Base-by-base conservation (phyloP, 2,329 filamentous ascomycete species). In the Fusarium sp. region DNA sequence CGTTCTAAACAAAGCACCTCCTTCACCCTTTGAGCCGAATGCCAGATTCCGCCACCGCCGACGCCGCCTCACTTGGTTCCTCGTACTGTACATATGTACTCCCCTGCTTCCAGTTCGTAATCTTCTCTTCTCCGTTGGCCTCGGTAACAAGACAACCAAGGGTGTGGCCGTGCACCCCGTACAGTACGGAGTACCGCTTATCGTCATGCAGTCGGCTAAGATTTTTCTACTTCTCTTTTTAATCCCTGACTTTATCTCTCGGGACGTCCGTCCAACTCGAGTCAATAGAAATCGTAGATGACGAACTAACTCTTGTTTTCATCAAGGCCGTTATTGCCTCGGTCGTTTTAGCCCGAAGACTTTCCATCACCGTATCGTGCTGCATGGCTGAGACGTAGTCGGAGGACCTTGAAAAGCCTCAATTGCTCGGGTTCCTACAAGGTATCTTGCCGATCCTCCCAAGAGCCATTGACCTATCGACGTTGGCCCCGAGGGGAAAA, bases 1-100 rank as follows among this genome's bases (percentile, higher is more conserved):
- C 63, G 65, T 57, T 59, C 56, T 57, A 47, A 38, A 50, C 50
- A 68, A 32, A 67, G 63, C 66, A 47, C 22, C 43, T 47, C 43
- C 22, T 22, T 57, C 52, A 69, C 72, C 76, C 72, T 76, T 79
- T 79, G 63, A 79, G 70, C 77, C 77, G 77, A 76, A 67, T 68
- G 45, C 45, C 56, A 63, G 27, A 76, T 65, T 69, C 77, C 76
- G 77, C 77, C 77, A 79, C 77, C 77, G 66, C 72, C 65, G 63
- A 63, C 63, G 67, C 72, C 71, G 63, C 65, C 65, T 78, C 66
- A 68, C 65, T 73, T 70, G 50, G 68, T 77, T 33, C 56, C 45
- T 62, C 57, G 61, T 54, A 58, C 40, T 69, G 57, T 59, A 45
- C 57, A 43, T 60, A 50, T 52, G 43, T 47, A 38, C 32, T 45